These are phyloP conservation scores for Chaetoceros muelleri DNA, from an alignment of 108 stramenopile species.

Conservation along the genomic window DNA sequence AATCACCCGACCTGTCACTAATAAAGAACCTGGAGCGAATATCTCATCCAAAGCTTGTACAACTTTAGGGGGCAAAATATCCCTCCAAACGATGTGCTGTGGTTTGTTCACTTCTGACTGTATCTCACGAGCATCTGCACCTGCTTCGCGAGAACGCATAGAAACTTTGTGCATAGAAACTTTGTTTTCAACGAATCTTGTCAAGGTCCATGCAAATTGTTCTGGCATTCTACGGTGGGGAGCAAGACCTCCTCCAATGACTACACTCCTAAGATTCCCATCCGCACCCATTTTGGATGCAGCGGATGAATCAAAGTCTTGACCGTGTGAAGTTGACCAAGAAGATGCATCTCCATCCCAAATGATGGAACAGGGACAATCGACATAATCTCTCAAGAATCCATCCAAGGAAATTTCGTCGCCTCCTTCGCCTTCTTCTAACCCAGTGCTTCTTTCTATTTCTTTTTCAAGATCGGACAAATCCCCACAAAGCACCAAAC, in stretches of 20 bases:
- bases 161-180: slow-evolving; percentile 1
- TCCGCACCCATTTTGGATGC: not conserved
- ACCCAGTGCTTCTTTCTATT: not conserved
- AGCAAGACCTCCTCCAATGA: slow-evolving; percentile 41
- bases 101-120: not conserved
- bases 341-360: slow-evolving; percentile 39
- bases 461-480: slow-evolving; percentile 12
- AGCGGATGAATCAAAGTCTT: not conserved
- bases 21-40: not conserved
- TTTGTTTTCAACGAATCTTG: slow-evolving; percentile 50
- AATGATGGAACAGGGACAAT: slow-evolving; percentile 42
- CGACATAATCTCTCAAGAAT: slow-evolving; percentile 19
- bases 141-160: not conserved
- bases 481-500: slow-evolving; percentile 37
- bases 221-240: slow-evolving; percentile 48
- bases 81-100: not conserved
- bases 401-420: slow-evolving; percentile 13
- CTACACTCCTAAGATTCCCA: slow-evolving; percentile 14
- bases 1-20: not conserved
- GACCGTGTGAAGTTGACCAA: slow-evolving; percentile 6
- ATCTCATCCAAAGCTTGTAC: not conserved
- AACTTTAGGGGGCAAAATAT: not conserved
- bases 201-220: slow-evolving; percentile 45
- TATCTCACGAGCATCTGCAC: not conserved
- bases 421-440: not conserved